Evolutionary conservation across 2,329 filamentous ascomycete species (phyloP).

Genomic region (Fusarium sp.): DNA sequence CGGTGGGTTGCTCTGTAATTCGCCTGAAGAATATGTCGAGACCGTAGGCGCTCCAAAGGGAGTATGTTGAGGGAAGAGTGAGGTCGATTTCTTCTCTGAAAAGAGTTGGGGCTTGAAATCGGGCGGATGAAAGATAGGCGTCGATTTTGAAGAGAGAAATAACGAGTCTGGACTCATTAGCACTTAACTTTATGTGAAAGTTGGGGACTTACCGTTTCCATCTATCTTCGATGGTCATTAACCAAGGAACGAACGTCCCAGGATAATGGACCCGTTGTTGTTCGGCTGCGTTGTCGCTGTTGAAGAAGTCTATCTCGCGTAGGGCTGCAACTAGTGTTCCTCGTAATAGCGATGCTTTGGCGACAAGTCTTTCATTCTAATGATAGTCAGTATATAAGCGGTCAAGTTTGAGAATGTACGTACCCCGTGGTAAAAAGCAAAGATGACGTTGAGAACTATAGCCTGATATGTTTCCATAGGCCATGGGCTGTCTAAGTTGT

Average conservation of each 20-base stretch:
- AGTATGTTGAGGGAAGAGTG: conserved; percentile 51
- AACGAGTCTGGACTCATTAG: conserved; percentile 49
- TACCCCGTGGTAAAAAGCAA: conserved; percentile 55
- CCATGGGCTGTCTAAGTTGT: conserved; percentile 44
- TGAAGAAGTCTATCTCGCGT: conserved; percentile 55
- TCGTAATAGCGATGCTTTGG: conserved; percentile 51
- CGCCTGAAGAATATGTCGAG: conserved; percentile 55
- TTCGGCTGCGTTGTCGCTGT: conserved; percentile 49
- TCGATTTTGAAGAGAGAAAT: conserved; percentile 56
- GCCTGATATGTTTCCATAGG: conserved; percentile 52
- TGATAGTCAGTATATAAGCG: background rate
- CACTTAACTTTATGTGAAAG: too few species aligned
- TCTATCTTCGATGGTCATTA: conserved; percentile 49
- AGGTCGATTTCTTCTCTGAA: conserved; percentile 55
- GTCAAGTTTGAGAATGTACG: conserved; percentile 1
- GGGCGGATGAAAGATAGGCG: conserved; percentile 51
- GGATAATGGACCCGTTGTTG: conserved; percentile 54
- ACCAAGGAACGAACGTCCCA: conserved; percentile 55
- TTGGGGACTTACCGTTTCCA: conserved; percentile 56
- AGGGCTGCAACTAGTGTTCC: conserved; percentile 53
- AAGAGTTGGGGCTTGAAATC: conserved; percentile 50
- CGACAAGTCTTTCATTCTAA: conserved; percentile 51
- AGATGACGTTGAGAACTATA: conserved; percentile 55
- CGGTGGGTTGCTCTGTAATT: conserved; percentile 49
- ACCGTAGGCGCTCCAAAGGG: conserved; percentile 55